A percentile compares a stretch with the other conserved stretches of the same genome.
phyloP scores from a whole-genome alignment of 192 early-diverging fungal genomes.

The Diversispora eburnea region DNA sequence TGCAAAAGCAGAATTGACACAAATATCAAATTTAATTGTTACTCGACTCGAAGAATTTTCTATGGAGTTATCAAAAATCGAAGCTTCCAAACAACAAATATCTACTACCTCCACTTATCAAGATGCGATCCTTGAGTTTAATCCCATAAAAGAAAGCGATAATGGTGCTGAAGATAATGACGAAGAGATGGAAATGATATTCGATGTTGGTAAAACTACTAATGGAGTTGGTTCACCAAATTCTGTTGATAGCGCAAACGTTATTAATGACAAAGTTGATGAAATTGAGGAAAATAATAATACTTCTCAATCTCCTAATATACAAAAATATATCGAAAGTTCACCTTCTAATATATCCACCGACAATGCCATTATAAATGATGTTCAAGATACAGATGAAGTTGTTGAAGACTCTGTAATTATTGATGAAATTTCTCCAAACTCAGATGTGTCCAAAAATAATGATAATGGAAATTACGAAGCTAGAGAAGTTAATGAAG shows the following conservation, averaged over 20 bases:
- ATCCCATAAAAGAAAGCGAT: neutral
- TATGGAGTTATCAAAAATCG: conserved; percentile 9
- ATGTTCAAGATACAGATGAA: neutral
- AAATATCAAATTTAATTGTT: conserved; percentile 45
- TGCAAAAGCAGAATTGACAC: conserved; percentile 45
- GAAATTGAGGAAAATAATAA: neutral
- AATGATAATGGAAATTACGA: neutral
- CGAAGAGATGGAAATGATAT: neutral
- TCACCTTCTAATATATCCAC: neutral
- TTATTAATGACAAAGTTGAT: neutral
- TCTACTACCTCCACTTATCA: neutral
- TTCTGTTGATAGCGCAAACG: neutral
- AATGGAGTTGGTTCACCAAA: neutral
- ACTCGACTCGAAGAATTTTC: conserved; percentile 37
- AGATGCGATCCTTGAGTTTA: neutral
- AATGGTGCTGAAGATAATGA: conserved; percentile 9
- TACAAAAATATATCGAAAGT: neutral
- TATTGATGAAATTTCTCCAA: neutral
- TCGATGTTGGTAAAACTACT: neutral
- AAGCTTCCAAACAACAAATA: neutral
- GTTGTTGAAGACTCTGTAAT: neutral
- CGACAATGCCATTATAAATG: neutral
- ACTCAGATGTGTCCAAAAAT: neutral
- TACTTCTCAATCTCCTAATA: too few species aligned
- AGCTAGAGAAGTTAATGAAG: too few species aligned